A percentile compares a stretch with the other conserved stretches of the same genome.
Evolutionary conservation across 2,329 filamentous ascomycete species (phyloP).

Genomic region (Meredithiella fracta): DNA sequence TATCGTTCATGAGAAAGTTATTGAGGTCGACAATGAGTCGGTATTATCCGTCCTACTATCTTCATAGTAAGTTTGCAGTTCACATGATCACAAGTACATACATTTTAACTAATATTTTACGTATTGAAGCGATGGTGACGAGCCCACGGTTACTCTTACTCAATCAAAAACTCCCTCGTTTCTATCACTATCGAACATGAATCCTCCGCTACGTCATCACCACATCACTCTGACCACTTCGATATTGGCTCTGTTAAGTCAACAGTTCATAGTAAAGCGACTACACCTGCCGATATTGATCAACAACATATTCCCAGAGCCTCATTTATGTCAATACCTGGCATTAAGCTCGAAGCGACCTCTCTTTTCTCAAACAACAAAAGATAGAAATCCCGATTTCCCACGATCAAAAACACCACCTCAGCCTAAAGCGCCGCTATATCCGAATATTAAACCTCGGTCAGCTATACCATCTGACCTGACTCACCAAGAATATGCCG

Average conservation of each 20-base stretch:
- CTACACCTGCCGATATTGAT: conserved; percentile 35
- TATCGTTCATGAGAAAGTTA: not conserved
- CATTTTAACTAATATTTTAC: not conserved
- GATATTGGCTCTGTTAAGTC: conserved; percentile 39
- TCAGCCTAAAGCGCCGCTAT: conserved; percentile 1
- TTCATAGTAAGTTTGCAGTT: not conserved
- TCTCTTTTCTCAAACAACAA: too few species aligned
- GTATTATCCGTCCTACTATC: not conserved
- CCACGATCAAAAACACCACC: not conserved
- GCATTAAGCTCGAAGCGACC: not conserved
- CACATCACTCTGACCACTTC: conserved; percentile 36
- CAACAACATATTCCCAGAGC: conserved; percentile 15
- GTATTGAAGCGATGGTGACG: not conserved
- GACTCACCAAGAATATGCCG: conserved; percentile 62
- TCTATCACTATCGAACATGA: not conserved
- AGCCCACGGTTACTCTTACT: not conserved
- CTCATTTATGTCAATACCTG: not conserved
- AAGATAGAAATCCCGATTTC: not conserved
- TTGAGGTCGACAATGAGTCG: not conserved
- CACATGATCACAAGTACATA: not conserved
- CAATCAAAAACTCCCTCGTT: not conserved
- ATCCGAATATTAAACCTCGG: conserved; percentile 33
- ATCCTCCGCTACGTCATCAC: conserved; percentile 21
- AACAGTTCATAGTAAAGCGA: conserved; percentile 44
- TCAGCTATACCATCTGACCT: conserved; percentile 71